Evolutionary conservation across 2,329 filamentous ascomycete genomes (phyloP).

Genomic region (Myriangium duriaei): DNA sequence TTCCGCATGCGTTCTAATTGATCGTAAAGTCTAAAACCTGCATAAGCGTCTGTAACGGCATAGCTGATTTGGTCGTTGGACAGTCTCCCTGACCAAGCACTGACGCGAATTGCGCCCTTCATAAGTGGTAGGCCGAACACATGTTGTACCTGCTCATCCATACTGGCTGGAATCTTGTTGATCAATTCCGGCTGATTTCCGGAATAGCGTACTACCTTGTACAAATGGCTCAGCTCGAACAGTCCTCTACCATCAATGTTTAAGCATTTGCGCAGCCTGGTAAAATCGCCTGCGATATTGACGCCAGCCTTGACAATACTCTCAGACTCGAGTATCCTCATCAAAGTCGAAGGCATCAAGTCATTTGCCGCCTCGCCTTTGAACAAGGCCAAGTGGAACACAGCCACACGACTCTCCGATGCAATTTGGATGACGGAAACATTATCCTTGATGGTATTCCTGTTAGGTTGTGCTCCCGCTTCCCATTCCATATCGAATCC

Average conservation of each 20-base stretch:
- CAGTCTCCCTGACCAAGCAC: slow-evolving; percentile 60
- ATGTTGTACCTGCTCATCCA: slow-evolving; percentile 59
- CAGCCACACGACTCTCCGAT: slow-evolving; percentile 58
- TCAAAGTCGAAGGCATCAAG: slow-evolving; percentile 59
- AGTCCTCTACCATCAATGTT: slow-evolving; percentile 52
- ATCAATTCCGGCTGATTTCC: slow-evolving; percentile 42
- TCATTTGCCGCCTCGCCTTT: slow-evolving; percentile 32
- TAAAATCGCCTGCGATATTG: slow-evolving; percentile 52
- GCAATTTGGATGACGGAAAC: slow-evolving; percentile 77
- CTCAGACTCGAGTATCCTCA: slow-evolving; percentile 57
- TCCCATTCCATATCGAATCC: slow-evolving; percentile 89
- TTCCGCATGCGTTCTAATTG: slow-evolving; percentile 56
- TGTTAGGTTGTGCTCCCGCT: slow-evolving; percentile 23
- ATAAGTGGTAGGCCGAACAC: slow-evolving; percentile 60
- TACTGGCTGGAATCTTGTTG: slow-evolving; percentile 52
- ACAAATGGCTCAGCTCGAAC: slow-evolving; percentile 73
- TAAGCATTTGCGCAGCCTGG: slow-evolving; percentile 55
- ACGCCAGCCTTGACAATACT: slow-evolving; percentile 66
- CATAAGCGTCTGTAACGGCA: slow-evolving; percentile 76
- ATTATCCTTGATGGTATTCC: slow-evolving; percentile 46
- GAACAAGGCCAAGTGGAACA: slow-evolving; percentile 65
- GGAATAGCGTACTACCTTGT: slow-evolving; percentile 62
- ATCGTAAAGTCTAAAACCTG: slow-evolving; percentile 59
- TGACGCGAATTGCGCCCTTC: slow-evolving; percentile 61
- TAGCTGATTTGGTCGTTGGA: slow-evolving; percentile 54